Conservation (phyloP, 768 basidiomycete genomes). For the Hirschioporus abietinus region DNA sequence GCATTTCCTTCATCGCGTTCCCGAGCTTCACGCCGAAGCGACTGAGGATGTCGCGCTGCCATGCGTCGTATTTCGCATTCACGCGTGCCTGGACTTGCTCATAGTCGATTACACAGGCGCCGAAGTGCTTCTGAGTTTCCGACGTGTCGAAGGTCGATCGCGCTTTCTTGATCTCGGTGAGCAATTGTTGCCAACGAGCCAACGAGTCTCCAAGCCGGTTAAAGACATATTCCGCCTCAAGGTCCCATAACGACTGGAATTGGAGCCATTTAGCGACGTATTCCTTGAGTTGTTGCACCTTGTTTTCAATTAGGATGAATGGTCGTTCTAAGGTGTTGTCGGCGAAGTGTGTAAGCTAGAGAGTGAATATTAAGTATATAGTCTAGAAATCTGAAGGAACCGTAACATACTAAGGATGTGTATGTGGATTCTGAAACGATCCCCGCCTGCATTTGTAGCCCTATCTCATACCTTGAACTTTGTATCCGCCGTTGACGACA, state of each 20-base stretch:
- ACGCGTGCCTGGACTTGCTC: slow-evolving; percentile 97
- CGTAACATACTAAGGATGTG: slow-evolving; percentile 62
- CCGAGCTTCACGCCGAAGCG: slow-evolving; percentile 92
- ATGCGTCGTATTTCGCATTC: slow-evolving; percentile 97
- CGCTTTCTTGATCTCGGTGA: slow-evolving; percentile 95
- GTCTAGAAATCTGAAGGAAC: not conserved
- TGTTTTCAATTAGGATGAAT: slow-evolving; percentile 80
- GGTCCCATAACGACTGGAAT: slow-evolving; percentile 98
- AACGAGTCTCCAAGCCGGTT: slow-evolving; percentile 92
- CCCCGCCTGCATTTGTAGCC: slow-evolving; percentile 80
- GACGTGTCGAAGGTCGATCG: slow-evolving; percentile 96
- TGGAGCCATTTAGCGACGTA: slow-evolving; percentile 98
- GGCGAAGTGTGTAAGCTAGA: slow-evolving; percentile 66
- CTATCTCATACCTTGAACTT: slow-evolving; percentile 95
- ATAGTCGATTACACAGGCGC: slow-evolving; percentile 93
- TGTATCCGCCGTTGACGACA: slow-evolving; percentile 86
- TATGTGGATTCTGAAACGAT: slow-evolving; percentile 69
- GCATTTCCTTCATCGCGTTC: slow-evolving; percentile 96
- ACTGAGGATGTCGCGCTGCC: slow-evolving; percentile 93
- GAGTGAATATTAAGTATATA: slow-evolving; percentile 11
- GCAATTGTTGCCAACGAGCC: slow-evolving; percentile 89
- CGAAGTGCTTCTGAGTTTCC: slow-evolving; percentile 87
- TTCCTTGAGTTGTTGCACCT: slow-evolving; percentile 79
- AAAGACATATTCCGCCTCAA: slow-evolving; percentile 96
- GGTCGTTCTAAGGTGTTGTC: slow-evolving; percentile 75